Percentiles rank a stretch among this genome's conserved stretches.
These are phyloP conservation scores for Fusarium stilboides DNA, from an alignment of 2,329 filamentous ascomycete species.

Conservation along the genomic window DNA sequence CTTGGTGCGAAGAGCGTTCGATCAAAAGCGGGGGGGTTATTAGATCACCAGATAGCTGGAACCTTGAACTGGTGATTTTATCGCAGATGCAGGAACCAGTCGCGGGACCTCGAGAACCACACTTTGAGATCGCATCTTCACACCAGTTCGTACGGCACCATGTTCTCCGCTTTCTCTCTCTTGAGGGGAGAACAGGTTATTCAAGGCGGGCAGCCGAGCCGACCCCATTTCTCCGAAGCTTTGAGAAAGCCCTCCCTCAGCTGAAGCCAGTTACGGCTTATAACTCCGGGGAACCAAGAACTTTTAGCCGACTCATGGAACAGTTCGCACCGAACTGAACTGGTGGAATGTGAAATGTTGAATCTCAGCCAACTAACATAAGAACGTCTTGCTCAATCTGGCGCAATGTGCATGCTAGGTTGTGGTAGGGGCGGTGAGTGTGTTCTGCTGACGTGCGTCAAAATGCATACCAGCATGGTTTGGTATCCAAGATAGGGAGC, in stretches of 20 bases:
- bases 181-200: background rate
- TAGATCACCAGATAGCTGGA: conserved; percentile 38
- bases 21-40: conserved; percentile 24
- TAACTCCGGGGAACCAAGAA: conserved; percentile 22
- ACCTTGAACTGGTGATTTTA: conserved; percentile 33
- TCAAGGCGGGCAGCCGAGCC: conserved; percentile 7
- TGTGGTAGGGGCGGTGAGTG: conserved; percentile 37
- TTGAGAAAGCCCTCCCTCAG: conserved; percentile 7
- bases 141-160: background rate
- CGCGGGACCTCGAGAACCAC: conserved; percentile 19
- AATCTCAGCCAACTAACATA: conserved; percentile 2
- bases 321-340: conserved; percentile 29
- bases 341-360: background rate
- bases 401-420: conserved; percentile 29
- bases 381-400: conserved; percentile 17
- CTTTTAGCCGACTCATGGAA: conserved; percentile 3
- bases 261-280: conserved; percentile 14
- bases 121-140: conserved; percentile 27
- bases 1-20: conserved; percentile 20
- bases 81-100: conserved; percentile 42
- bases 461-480: conserved; percentile 26
- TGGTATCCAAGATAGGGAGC: background rate
- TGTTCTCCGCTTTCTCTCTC: conserved; percentile 16
- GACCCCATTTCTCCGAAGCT: conserved; percentile 15
- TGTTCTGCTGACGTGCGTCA: conserved; percentile 40